These are phyloP conservation scores for Taiozyma onychis DNA, from an alignment of 1,139 yeast species.

Conservation along the genomic window DNA sequence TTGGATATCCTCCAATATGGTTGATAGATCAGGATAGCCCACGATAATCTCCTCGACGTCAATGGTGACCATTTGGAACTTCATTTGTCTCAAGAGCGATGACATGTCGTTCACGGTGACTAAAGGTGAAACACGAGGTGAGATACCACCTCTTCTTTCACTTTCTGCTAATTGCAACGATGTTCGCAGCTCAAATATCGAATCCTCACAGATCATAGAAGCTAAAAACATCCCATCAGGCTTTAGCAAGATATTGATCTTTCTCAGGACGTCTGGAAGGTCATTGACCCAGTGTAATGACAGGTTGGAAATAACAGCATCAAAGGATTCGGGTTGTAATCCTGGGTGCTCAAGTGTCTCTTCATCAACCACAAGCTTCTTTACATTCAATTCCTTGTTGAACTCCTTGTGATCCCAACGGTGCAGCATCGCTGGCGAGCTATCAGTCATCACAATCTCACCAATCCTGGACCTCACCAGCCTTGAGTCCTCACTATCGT, in stretches of 20 bases:
- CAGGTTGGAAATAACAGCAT: slow-evolving; percentile 70
- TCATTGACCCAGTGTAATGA: slow-evolving; percentile 86
- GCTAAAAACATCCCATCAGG: slow-evolving; percentile 86
- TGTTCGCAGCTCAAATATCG: slow-evolving; percentile 74
- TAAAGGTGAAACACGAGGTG: slow-evolving; percentile 73
- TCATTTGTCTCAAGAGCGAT: slow-evolving; percentile 63
- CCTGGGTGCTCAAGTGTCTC: slow-evolving; percentile 45
- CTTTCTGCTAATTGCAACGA: slow-evolving; percentile 76
- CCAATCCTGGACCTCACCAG: slow-evolving; percentile 47
- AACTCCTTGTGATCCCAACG: slow-evolving; percentile 32
- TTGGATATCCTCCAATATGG: slow-evolving; percentile 66
- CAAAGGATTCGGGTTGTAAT: slow-evolving; percentile 43
- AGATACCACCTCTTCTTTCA: slow-evolving; percentile 73
- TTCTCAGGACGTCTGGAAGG: slow-evolving; percentile 55
- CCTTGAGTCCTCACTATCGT: slow-evolving; percentile 42
- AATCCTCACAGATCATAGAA: slow-evolving; percentile 81
- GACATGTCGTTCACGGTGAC: slow-evolving; percentile 79
- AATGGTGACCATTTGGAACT: slow-evolving; percentile 73
- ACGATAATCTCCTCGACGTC: slow-evolving; percentile 83
- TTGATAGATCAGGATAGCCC: slow-evolving; percentile 69
- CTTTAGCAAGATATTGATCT: slow-evolving; percentile 55
- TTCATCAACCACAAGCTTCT: slow-evolving; percentile 58
- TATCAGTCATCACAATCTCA: slow-evolving; percentile 63
- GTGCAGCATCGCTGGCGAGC: slow-evolving; percentile 46
- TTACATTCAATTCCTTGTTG: slow-evolving; percentile 39